phyloP scores from a whole-genome alignment of 2,329 filamentous ascomycete species.

The Albifimbria verrucaria region DNA sequence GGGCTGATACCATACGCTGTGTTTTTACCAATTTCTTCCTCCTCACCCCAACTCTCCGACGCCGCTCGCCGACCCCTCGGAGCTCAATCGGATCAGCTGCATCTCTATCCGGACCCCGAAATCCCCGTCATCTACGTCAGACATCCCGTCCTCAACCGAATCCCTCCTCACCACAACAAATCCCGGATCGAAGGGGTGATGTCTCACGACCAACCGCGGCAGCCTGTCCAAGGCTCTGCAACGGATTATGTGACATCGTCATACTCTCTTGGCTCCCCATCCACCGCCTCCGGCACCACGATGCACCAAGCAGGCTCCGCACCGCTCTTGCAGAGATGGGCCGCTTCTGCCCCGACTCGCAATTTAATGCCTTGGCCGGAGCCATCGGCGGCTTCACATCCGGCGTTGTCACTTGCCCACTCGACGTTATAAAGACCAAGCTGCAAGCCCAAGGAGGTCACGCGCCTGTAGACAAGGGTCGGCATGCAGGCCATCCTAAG shows the following conservation, averaged over 20 bases:
- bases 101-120: too few species aligned
- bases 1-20: neutral
- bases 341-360: slow-evolving; percentile 54
- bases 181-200: slow-evolving; percentile 31
- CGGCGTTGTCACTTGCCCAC: slow-evolving; percentile 89
- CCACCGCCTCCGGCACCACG: slow-evolving; percentile 26
- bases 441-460: slow-evolving; percentile 93
- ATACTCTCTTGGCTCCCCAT: slow-evolving; percentile 21
- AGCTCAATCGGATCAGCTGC: neutral
- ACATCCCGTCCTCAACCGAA: neutral
- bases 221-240: slow-evolving; percentile 26
- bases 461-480: slow-evolving; percentile 45
- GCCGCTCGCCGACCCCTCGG: neutral
- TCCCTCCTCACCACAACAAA: neutral
- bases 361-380: slow-evolving; percentile 81
- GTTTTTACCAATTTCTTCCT: neutral
- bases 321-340: slow-evolving; percentile 54
- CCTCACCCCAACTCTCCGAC: neutral
- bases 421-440: slow-evolving; percentile 99
- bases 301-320: slow-evolving; percentile 27
- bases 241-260: slow-evolving; percentile 34
- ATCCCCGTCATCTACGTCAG: neutral
- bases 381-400: slow-evolving; percentile 89
- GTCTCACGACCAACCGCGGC: slow-evolving; percentile 48
- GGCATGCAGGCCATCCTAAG: slow-evolving; percentile 48